phyloP scores from a whole-genome alignment of 2,329 filamentous ascomycete species.

The Hypoxylon sp. region DNA sequence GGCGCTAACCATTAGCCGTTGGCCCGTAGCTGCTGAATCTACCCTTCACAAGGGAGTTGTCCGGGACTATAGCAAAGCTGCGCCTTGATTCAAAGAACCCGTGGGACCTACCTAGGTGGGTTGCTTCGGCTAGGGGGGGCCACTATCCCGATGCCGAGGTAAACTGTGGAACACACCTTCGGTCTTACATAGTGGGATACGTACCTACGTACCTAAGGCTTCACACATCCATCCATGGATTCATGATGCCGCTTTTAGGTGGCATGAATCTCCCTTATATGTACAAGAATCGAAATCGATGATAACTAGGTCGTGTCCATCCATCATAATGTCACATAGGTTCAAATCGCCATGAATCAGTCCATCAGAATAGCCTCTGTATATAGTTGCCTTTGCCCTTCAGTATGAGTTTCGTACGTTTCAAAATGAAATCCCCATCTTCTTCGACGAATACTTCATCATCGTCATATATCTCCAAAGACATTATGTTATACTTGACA shows the following conservation, averaged over 20 bases:
- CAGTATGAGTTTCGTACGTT: too few relatives aligned
- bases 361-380: too few relatives aligned
- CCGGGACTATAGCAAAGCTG: constrained; percentile 23
- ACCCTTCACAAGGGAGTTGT: constrained; percentile 22
- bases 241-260: background rate
- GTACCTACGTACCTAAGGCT: background rate
- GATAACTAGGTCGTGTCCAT: background rate
- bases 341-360: too few relatives aligned
- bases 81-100: constrained; percentile 1
- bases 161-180: constrained; percentile 36
- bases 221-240: background rate
- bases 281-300: background rate
- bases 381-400: too few relatives aligned
- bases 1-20: constrained; percentile 32
- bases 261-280: background rate
- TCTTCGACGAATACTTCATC: too few relatives aligned
- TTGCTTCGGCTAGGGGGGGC: constrained; percentile 37
- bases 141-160: constrained; percentile 50
- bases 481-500: too few relatives aligned
- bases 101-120: constrained; percentile 16
- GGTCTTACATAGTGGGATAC: background rate
- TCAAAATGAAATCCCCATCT: too few relatives aligned
- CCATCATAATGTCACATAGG: too few relatives aligned
- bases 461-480: too few relatives aligned
- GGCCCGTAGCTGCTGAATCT: constrained; percentile 19